Evolutionary conservation across 2,329 filamentous ascomycete species (phyloP).

Genomic region (Alternaria conjuncta): DNA sequence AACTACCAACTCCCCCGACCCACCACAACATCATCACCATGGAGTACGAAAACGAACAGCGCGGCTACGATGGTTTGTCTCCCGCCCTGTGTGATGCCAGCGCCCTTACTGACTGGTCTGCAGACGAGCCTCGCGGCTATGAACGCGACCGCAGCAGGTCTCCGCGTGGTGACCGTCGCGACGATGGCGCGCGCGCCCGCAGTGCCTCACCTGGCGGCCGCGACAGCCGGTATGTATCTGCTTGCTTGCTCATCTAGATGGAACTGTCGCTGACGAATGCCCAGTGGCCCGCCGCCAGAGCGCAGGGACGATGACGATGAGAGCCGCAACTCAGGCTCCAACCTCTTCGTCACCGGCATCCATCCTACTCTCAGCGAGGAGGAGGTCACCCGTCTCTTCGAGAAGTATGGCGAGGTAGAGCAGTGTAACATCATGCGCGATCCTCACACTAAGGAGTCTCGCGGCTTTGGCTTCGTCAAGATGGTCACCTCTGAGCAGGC

Average conservation of each 20-base stretch:
- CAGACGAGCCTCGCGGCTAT: conserved; percentile 66
- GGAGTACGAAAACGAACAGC: conserved; percentile 71
- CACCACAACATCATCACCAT: conserved; percentile 55
- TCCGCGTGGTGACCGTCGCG: conserved; percentile 60
- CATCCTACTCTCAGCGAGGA: conserved; percentile 88
- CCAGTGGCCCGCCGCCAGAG: conserved; percentile 57
- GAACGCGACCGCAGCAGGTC: conserved; percentile 72
- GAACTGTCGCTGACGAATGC: conserved; percentile 23
- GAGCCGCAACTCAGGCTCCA: conserved; percentile 90
- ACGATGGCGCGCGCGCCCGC: conserved; percentile 65
- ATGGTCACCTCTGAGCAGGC: conserved; percentile 96
- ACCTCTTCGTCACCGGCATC: conserved; percentile 98
- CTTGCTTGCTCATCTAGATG: background rate
- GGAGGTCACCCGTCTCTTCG: conserved; percentile 92
- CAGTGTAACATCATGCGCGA: conserved; percentile 99
- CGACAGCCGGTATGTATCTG: conserved; percentile 45
- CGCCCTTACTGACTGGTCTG: conserved; percentile 31
- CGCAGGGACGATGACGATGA: conserved; percentile 74
- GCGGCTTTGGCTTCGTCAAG: conserved; percentile 98
- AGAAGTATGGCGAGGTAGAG: conserved; percentile 98
- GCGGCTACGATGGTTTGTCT: conserved; percentile 69
- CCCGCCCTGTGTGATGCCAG: conserved; percentile 10
- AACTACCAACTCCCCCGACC: conserved; percentile 27
- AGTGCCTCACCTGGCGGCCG: conserved; percentile 70
- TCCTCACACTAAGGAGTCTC: conserved; percentile 97